These are phyloP conservation scores for Primulina huaijiensis DNA, from an alignment of 257 asterid genomes.

Conservation along the genomic window DNA sequence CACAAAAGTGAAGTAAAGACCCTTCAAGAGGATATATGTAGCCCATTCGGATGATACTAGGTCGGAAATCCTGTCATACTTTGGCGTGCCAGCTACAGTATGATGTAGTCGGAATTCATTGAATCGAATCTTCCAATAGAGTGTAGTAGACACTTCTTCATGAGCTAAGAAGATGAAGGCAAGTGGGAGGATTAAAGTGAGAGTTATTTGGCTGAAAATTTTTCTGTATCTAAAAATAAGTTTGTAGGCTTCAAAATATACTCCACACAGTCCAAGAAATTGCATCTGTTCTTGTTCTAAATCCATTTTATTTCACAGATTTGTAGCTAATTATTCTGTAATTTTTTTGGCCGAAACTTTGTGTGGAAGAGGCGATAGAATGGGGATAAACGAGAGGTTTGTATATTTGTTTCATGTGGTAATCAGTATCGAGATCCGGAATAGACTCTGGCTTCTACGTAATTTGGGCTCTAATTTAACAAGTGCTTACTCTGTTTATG, in stretches of 20 bases:
- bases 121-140: constrained; percentile 32
- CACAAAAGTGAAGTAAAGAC: constrained; percentile 35
- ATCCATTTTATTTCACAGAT: constrained; percentile 35
- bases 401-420: too few relatives aligned
- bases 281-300: constrained; percentile 66
- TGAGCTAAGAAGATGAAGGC: constrained; percentile 56
- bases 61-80: constrained; percentile 28
- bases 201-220: constrained; percentile 53
- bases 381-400: neutral
- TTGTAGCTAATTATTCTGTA: too few relatives aligned
- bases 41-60: constrained; percentile 38
- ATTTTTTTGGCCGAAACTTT: neutral
- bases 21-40: constrained; percentile 30
- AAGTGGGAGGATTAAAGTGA: constrained; percentile 58
- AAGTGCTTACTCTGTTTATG: too few relatives aligned
- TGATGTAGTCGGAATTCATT: constrained; percentile 18
- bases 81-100: constrained; percentile 21
- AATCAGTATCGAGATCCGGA: too few relatives aligned
- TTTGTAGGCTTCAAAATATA: constrained; percentile 49
- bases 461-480: too few relatives aligned
- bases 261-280: constrained; percentile 49
- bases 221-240: constrained; percentile 42
- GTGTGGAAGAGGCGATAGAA: neutral
- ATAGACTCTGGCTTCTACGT: too few relatives aligned
- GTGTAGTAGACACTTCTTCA: constrained; percentile 31